Evolutionary conservation across 441 rosid species (phyloP), one percentile per base, ranked within the genome.

Genomic region (Capsella rubella): DNA sequence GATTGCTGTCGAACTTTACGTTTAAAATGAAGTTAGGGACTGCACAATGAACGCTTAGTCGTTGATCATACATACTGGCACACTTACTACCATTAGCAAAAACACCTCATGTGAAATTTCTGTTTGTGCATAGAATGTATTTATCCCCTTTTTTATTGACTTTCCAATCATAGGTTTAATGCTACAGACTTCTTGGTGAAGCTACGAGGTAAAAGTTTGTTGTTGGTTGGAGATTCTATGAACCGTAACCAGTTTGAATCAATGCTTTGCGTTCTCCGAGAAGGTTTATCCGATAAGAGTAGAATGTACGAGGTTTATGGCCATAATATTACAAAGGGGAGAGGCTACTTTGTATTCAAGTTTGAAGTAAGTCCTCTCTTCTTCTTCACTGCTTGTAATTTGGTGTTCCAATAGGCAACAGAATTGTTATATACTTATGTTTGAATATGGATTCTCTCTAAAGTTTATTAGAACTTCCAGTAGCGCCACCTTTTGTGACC

Each of bases 221-320:
- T 90, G 91, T 82, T 94, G 75, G 91, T 94, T 78, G 99, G 99
- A 43, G 97, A 92, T 68, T 94, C 99, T 61, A 85, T 94, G 97
- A 94, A 92, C 66, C 87, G 95, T 29, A 92, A 94, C 83, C 92
- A 90, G 83, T 92, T 90, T 69, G 97, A 94, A 78, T 94, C 97
- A 6, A 74, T 92, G 67, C 81, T 90, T 13, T 94, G 99, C 73
- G 84, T 94, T 77, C 93, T 94, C n/a, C 94, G 83, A 27, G 88
- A 86, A 79, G 93, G 94, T 75, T 78, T 94, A 54, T 52, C 76
- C 39, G 84, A 89, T 73, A 89, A 88, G 62, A 85, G 82, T 71
- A 83, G 83, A 84, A 90, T 94, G 97, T 80, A 77, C 15, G 99
- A 95, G 79, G 80, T 82, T 62, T 81, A 79, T 78, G 99, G 97